A percentile compares a stretch with the other conserved stretches of the same genome.
Evolutionary conservation across 2,329 filamentous ascomycete genomes (phyloP).

Genomic region (Aspergillus jensenii): DNA sequence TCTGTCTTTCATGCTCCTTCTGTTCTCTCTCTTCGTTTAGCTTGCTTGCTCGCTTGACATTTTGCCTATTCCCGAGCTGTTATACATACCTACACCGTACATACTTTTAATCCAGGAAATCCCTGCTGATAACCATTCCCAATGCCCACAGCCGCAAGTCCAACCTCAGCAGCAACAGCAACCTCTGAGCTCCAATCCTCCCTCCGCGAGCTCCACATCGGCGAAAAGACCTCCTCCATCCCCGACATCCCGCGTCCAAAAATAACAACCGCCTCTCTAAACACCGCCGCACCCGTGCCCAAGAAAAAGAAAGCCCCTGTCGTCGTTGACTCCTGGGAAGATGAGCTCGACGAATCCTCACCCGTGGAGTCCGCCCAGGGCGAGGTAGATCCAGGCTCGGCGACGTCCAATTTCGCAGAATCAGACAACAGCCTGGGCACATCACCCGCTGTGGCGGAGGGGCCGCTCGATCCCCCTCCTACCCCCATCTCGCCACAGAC

Average conservation of each 20-base stretch:
- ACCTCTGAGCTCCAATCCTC: constrained; percentile 32
- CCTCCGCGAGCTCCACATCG: constrained; percentile 31
- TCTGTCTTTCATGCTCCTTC: background rate
- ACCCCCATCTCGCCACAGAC: constrained; percentile 62
- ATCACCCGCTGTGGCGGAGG: constrained; percentile 21
- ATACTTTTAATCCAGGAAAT: background rate
- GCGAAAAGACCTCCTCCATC: constrained; percentile 26
- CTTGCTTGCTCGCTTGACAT: background rate
- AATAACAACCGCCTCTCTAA: constrained; percentile 4
- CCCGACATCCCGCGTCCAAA: constrained; percentile 26
- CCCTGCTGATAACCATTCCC: constrained; percentile 12
- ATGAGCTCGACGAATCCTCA: constrained; percentile 58
- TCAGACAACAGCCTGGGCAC: background rate
- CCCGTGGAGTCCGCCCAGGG: constrained; percentile 26
- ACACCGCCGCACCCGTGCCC: constrained; percentile 13
- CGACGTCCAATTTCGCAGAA: background rate
- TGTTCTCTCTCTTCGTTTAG: background rate
- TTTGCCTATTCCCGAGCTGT: background rate
- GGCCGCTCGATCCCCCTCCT: constrained; percentile 59
- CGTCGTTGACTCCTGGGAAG: constrained; percentile 75
- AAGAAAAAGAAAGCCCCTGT: constrained; percentile 42
- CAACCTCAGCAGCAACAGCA: constrained; percentile 11
- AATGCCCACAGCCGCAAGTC: constrained; percentile 21
- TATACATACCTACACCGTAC: background rate
- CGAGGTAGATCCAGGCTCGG: background rate